phyloP scores from a whole-genome alignment of 2,329 filamentous ascomycete genomes.

The Fusarium sp. region DNA sequence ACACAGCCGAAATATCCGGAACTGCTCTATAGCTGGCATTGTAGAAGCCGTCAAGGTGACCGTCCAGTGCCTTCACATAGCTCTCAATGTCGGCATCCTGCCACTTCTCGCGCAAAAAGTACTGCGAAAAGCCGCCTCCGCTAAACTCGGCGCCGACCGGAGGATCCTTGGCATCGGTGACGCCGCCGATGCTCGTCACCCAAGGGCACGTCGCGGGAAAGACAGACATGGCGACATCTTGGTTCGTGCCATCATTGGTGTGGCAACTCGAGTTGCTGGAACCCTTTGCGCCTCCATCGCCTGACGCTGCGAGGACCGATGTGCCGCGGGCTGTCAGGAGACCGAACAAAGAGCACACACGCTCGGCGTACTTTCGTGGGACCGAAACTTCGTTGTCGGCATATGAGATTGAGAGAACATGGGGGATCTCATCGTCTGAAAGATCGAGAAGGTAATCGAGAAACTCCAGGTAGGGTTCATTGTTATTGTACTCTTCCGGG shows the following conservation, averaged over 20 bases:
- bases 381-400: conserved; percentile 69
- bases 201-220: conserved; percentile 78
- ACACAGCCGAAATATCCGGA: conserved; percentile 66
- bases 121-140: conserved; percentile 65
- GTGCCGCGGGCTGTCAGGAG: conserved; percentile 65
- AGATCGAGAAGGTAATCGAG: conserved; percentile 62
- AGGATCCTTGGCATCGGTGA: conserved; percentile 52
- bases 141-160: conserved; percentile 59
- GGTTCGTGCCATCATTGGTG: conserved; percentile 69
- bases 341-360: conserved; percentile 66
- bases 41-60: conserved; percentile 58
- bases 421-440: conserved; percentile 60
- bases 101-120: conserved; percentile 60
- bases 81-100: conserved; percentile 55
- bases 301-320: conserved; percentile 62
- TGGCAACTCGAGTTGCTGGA: conserved; percentile 63
- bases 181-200: conserved; percentile 75
- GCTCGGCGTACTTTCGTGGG: conserved; percentile 62
- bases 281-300: conserved; percentile 62
- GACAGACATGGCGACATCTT: conserved; percentile 66
- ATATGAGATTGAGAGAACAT: conserved; percentile 69
- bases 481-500: conserved; percentile 50
- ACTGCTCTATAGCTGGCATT: conserved; percentile 60
- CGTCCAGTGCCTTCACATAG: conserved; percentile 56
- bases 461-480: conserved; percentile 70